A percentile compares a stretch with the other conserved stretches of the same genome.
phyloP scores from a whole-genome alignment of 176 grass and related monocot genomes.

The Avena sativa region DNA sequence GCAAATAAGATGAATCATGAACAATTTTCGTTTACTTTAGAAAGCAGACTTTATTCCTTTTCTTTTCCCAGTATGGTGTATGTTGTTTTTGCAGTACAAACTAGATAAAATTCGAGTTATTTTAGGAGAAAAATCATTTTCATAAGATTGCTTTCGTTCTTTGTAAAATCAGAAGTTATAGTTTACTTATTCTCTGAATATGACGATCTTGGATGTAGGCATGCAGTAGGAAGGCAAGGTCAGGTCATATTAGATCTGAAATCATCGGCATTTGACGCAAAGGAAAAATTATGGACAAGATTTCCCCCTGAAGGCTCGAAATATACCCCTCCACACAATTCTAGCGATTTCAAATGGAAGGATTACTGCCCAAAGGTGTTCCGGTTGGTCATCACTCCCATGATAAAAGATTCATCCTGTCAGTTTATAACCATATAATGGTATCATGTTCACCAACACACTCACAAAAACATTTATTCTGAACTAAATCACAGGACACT shows the following conservation, averaged over 20 bases:
- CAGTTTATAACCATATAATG: constrained; percentile 29
- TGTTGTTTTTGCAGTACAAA: background rate
- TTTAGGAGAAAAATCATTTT: background rate
- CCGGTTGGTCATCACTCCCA: constrained; percentile 67
- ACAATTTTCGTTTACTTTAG: constrained; percentile 6
- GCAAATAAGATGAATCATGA: constrained; percentile 1
- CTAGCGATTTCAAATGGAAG: constrained; percentile 96
- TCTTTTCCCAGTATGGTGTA: background rate
- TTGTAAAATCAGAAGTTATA: constrained; percentile 19
- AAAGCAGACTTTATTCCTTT: constrained; percentile 3
- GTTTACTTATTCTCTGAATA: constrained; percentile 33
- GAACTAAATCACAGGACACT: constrained; percentile 61
- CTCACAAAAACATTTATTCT: constrained; percentile 38
- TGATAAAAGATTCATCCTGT: constrained; percentile 32
- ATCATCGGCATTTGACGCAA: constrained; percentile 86
- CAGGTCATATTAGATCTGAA: constrained; percentile 74
- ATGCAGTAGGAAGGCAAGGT: constrained; percentile 90
- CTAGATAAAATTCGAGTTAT: background rate
- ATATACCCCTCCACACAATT: constrained; percentile 90
- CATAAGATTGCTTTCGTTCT: constrained; percentile 18
- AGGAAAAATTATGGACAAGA: constrained; percentile 97
- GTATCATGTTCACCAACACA: constrained; percentile 14
- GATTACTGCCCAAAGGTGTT: constrained; percentile 98
- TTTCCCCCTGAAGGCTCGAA: constrained; percentile 95
- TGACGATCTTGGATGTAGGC: constrained; percentile 55